Evolutionary conservation across 495 filamentous ascomycete species (phyloP).

Genomic region (Podospora pseudopauciseta): DNA sequence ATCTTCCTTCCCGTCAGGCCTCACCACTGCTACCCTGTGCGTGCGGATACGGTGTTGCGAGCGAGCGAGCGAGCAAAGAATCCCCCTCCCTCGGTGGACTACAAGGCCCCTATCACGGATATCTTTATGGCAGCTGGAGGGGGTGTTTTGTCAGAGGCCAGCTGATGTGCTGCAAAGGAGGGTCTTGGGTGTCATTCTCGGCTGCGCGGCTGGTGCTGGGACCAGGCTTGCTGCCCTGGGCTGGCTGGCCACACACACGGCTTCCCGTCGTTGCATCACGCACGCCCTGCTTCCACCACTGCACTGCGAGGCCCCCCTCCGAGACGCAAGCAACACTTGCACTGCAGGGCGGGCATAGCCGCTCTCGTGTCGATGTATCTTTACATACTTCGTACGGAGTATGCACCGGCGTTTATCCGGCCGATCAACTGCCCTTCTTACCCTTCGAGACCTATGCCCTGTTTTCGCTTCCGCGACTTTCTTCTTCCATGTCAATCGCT

Average conservation of each 20-base stretch:
- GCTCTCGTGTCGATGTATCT: neutral
- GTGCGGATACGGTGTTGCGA: neutral
- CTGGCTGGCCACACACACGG: neutral
- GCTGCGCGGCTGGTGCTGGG: neutral
- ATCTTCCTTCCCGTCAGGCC: neutral
- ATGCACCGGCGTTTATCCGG: neutral
- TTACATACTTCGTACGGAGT: neutral
- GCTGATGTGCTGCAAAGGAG: neutral
- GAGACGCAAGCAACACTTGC: neutral
- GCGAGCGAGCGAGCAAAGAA: neutral
- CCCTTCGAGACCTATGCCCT: neutral
- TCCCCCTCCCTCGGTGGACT: neutral
- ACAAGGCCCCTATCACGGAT: neutral
- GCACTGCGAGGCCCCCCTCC: neutral
- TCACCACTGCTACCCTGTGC: neutral
- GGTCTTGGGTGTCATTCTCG: conserved; percentile 5
- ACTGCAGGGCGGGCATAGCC: neutral
- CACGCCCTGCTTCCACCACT: neutral
- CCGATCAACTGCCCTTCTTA: neutral
- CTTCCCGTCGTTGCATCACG: neutral
- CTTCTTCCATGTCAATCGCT: too few relatives aligned
- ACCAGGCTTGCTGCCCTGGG: neutral
- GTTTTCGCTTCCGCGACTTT: neutral
- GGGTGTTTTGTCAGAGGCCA: neutral
- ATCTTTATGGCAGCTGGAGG: neutral